Evolutionary conservation across 1,139 yeast species (phyloP), one percentile per base, ranked within the genome.

Genomic region (Dujonia santamariae): DNA sequence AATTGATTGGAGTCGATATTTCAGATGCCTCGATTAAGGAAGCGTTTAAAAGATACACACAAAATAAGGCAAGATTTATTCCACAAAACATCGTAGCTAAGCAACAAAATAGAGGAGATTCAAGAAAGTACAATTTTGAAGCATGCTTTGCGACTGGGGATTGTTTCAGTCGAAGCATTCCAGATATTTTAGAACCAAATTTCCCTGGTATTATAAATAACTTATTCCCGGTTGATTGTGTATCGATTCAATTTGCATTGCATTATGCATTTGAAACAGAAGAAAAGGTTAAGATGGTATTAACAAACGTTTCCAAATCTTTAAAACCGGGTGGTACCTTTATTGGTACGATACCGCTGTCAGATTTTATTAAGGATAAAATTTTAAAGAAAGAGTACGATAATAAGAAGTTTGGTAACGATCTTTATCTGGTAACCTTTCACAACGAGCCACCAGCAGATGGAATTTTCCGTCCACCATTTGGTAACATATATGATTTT

Each of bases 211-310:
- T 68, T 37, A 50, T 80, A 22, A 79, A 78, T 31, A 77, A 83
- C 15, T 71, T 81, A 29, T 80, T 86, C 47, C 96, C 96, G 0
- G 88, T 92, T 37, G 96, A 92, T 56, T 67, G 82, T 12, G 97
- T 90, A 1, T 80, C 95, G 16, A 77, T 85, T 53, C 98, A 94
- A 55, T 92, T 92, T 56, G 85, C 96, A 34, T 63, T 92, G 57
- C 99, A 92, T 56, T 92, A 92, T 63, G 96, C 97, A 0, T 92
- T 88, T 63, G 94, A 86, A 48, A 72, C 83, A 3, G 97, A 90
- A 54, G 78, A 72, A 26, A 84, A 86, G 43, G 92, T 88, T 1
- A 72, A 87, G 41, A 75, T 72, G 29, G 64, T 92, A 47, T 63
- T 92, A 37, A 71, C 74, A 25, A 94, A 92, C 51, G 84, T 94